Percentiles rank a stretch among this genome's conserved stretches.
Conservation (phyloP, 495 filamentous ascomycete genomes). For the Tricharina praecox region DNA sequence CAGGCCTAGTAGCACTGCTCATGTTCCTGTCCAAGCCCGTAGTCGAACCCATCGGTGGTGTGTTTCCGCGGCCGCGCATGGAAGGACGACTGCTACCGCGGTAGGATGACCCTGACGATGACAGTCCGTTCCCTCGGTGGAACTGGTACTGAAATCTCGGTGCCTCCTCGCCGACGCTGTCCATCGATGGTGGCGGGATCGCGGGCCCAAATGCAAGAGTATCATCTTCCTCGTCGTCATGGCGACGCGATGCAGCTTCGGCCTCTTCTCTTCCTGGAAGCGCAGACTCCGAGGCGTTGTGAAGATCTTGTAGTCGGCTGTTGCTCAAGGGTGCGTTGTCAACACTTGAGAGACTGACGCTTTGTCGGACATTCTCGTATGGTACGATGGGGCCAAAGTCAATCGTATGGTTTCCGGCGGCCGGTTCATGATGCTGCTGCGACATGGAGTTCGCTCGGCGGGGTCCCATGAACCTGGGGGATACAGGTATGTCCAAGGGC, state of each 20-base stretch:
- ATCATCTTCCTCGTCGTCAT: slow-evolving; percentile 11
- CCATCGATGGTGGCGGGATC: slow-evolving; percentile 10
- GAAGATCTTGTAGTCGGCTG: slow-evolving; percentile 21
- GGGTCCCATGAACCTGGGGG: slow-evolving; percentile 26
- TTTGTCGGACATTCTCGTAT: slow-evolving; percentile 13
- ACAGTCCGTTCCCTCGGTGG: slow-evolving; percentile 6
- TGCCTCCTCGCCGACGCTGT: slow-evolving; percentile 8
- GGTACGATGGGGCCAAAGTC: slow-evolving; percentile 11
- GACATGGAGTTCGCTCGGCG: slow-evolving; percentile 24
- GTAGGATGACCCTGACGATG: slow-evolving; percentile 9
- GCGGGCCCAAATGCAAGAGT: slow-evolving; percentile 13
- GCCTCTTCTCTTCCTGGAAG: slow-evolving; percentile 18
- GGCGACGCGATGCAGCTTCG: slow-evolving; percentile 7
- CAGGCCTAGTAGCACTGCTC: slow-evolving; percentile 6
- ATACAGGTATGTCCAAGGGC: slow-evolving; percentile 36
- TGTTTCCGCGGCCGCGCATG: slow-evolving; percentile 4
- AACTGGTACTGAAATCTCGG: slow-evolving; percentile 9
- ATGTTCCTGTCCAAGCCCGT: slow-evolving; percentile 5
- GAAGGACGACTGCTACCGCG: slow-evolving; percentile 5
- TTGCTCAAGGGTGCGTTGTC: slow-evolving; percentile 17
- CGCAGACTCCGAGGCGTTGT: slow-evolving; percentile 18
- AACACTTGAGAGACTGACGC: slow-evolving; percentile 15
- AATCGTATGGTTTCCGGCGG: slow-evolving; percentile 6
- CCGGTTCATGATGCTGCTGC: slow-evolving; percentile 14
- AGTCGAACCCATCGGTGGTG: slow-evolving; percentile 8